Conservation (phyloP, 2,329 filamentous ascomycete genomes). For the Botrytis porri region DNA sequence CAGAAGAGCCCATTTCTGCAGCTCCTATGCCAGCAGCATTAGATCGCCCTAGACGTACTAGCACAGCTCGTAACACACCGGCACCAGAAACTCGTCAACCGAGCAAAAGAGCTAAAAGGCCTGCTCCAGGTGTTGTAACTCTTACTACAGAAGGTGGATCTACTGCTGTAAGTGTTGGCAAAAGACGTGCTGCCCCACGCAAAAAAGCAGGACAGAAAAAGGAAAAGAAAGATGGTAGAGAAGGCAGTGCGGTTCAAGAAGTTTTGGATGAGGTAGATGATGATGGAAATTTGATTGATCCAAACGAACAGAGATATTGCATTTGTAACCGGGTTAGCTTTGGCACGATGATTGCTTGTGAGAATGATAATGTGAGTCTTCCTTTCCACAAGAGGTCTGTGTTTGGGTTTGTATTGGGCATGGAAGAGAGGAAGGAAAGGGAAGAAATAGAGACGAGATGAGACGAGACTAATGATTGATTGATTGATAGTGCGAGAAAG, state of each 20-base stretch:
- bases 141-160: constrained; percentile 42
- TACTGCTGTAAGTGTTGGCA: constrained; percentile 63
- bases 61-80: constrained; percentile 43
- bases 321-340: constrained; percentile 76
- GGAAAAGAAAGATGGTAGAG: constrained; percentile 39
- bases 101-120: constrained; percentile 63
- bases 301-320: constrained; percentile 74
- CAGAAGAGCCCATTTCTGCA: constrained; percentile 30
- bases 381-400: constrained; percentile 21
- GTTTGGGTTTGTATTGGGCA: constrained; percentile 13
- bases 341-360: constrained; percentile 80
- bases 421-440: background rate
- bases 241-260: constrained; percentile 47
- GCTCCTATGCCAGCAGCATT: constrained; percentile 24
- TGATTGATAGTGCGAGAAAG: constrained; percentile 62
- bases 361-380: constrained; percentile 67
- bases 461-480: constrained; percentile 21
- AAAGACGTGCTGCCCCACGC: constrained; percentile 65
- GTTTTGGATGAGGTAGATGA: constrained; percentile 60
- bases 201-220: constrained; percentile 57
- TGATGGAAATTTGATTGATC: constrained; percentile 68
- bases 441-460: too few relatives aligned
- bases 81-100: constrained; percentile 43
- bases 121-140: constrained; percentile 69
- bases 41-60: constrained; percentile 38